Percentiles rank a stretch among this genome's conserved stretches.
Evolutionary conservation across 202 grass and related monocot genomes (phyloP).

Genomic region (Setaria italica): DNA sequence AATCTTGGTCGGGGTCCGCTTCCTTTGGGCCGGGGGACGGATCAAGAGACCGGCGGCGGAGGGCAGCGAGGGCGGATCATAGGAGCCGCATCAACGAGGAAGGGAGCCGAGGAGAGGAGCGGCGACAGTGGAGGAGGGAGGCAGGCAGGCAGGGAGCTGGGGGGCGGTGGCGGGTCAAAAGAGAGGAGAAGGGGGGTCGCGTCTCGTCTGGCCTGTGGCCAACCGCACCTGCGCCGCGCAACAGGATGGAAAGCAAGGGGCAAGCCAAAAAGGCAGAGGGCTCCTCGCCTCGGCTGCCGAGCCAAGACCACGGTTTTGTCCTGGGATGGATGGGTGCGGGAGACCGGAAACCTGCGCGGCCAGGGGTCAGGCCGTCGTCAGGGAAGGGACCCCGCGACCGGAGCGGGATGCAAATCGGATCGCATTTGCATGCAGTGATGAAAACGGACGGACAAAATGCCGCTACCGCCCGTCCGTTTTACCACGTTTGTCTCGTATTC

Average conservation of each 20-base stretch:
- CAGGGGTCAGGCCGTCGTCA: neutral
- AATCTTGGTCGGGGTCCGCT: conserved; percentile 31
- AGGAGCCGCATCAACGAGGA: conserved; percentile 7
- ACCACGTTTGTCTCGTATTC: no score
- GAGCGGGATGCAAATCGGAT: no score
- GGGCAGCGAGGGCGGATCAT: conserved; percentile 34
- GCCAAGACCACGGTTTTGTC: conserved; percentile 45
- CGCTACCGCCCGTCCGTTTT: no score
- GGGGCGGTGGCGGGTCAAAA: conserved; percentile 32
- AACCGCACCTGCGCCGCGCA: conserved; percentile 18
- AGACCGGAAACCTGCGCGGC: neutral
- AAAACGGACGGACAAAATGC: no score
- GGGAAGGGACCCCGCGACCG: neutral
- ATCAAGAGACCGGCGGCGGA: conserved; percentile 42
- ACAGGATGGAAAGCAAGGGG: conserved; percentile 31
- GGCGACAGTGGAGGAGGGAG: neutral
- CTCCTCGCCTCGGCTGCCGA: conserved; percentile 13
- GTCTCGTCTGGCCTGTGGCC: conserved; percentile 12
- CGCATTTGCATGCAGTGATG: no score
- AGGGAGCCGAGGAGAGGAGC: neutral
- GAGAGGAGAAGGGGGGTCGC: neutral
- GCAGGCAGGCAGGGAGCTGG: neutral
- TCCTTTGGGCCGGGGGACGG: conserved; percentile 3
- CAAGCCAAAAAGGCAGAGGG: neutral
- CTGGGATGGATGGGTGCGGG: no score